phyloP scores from a whole-genome alignment of 2,329 filamentous ascomycete species.

The Gnomoniopsis sp. region DNA sequence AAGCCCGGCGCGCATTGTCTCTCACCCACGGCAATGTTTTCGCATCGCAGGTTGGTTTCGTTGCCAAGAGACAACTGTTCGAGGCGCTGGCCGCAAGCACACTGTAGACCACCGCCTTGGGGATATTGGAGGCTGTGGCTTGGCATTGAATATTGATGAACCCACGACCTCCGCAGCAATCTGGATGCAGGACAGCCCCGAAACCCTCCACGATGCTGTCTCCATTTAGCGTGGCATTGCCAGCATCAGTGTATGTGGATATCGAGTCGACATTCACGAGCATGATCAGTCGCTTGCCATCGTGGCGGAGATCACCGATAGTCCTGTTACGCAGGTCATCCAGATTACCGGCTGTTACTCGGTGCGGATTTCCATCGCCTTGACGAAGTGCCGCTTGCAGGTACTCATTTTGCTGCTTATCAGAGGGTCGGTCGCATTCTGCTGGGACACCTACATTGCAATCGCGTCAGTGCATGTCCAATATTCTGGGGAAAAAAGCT shows the following conservation, averaged over 20 bases:
- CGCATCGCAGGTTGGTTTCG: constrained; percentile 45
- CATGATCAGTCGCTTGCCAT: constrained; percentile 34
- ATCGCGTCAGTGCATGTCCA: too few relatives aligned
- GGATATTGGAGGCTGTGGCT: constrained; percentile 47
- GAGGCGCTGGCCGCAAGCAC: constrained; percentile 40
- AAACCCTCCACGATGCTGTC: constrained; percentile 36
- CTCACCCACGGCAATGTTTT: constrained; percentile 45
- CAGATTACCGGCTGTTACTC: constrained; percentile 26
- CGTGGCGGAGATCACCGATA: constrained; percentile 32
- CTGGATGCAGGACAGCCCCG: constrained; percentile 27
- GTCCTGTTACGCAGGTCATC: constrained; percentile 31
- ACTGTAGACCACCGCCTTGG: constrained; percentile 42
- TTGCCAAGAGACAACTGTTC: constrained; percentile 42
- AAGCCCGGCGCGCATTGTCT: constrained; percentile 34
- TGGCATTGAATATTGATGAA: constrained; percentile 46
- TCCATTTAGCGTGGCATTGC: constrained; percentile 38
- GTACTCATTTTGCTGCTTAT: constrained; percentile 36
- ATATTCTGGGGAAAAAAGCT: too few relatives aligned
- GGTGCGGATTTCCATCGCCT: constrained; percentile 22
- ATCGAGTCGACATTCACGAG: constrained; percentile 35
- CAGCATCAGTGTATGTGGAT: constrained; percentile 37
- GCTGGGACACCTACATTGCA: constrained; percentile 37
- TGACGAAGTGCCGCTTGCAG: constrained; percentile 31
- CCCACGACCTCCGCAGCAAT: constrained; percentile 29
- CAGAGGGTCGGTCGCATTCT: constrained; percentile 40